phyloP scores from a whole-genome alignment of 2,329 filamentous ascomycete species.

The Raffaelea ambrosiae region DNA sequence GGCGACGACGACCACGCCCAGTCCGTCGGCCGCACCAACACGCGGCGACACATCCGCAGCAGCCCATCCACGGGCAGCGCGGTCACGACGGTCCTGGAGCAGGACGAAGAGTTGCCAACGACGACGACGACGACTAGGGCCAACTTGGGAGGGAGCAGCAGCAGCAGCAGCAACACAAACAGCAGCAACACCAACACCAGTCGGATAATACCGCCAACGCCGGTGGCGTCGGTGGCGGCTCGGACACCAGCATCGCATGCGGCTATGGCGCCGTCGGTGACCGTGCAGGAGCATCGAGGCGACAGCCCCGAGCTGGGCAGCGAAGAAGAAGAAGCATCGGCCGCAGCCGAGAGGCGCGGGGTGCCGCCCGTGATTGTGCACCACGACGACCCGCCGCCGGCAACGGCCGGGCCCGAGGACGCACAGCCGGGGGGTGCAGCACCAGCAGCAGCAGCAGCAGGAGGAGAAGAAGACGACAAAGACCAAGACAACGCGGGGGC shows the following conservation, averaged over 20 bases:
- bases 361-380: slow-evolving; percentile 24
- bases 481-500: too few relatives aligned
- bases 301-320: slow-evolving; percentile 27
- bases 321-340: slow-evolving; percentile 27
- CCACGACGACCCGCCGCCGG: too few relatives aligned
- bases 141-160: slow-evolving; percentile 28
- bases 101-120: slow-evolving; percentile 62
- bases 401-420: not conserved
- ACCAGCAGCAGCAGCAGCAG: not conserved
- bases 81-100: slow-evolving; percentile 74
- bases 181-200: not conserved
- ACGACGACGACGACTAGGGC: too few relatives aligned
- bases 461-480: slow-evolving; percentile 3
- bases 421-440: not conserved
- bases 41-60: slow-evolving; percentile 71
- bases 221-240: not conserved
- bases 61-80: slow-evolving; percentile 71
- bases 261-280: slow-evolving; percentile 20
- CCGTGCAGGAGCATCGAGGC: slow-evolving; percentile 44
- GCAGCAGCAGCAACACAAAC: slow-evolving; percentile 34
- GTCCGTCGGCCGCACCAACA: slow-evolving; percentile 57
- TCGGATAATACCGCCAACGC: not conserved
- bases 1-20: slow-evolving; percentile 42
- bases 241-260: not conserved
- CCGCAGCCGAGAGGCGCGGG: slow-evolving; percentile 8